Base-by-base conservation (phyloP, 2,329 filamentous ascomycete species). In the Bipolaris bicolor region DNA sequence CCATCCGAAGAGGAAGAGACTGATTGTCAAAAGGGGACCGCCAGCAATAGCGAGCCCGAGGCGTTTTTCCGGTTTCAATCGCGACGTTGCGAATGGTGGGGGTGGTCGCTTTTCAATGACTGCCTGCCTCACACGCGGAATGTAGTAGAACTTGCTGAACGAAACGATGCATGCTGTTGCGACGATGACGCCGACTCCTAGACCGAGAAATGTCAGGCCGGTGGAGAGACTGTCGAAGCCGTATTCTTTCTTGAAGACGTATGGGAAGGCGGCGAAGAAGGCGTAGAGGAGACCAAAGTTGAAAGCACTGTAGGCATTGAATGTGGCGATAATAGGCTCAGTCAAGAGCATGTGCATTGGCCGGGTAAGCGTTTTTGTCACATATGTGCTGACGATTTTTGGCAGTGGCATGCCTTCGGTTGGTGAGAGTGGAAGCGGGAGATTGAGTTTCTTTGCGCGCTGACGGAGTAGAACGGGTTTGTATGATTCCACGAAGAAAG, bases 401-500 rank as follows among this genome's bases (percentile, higher is more conserved):
- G 47, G 46, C 43, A 45, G 24, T 1, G 55, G 50, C 39, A 56
- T 49, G 47, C 51, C 58, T 29, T 61, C 58, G 9, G 52, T 41
- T 11, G 58, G 55, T n/a, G 37, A 41, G 5, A 22, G 54, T n/a
- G 54, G 60, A 2, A 62, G 22, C 3, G 54, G 48, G 6, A 46
- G 26, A 18, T 36, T 33, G 1, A 34, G 43, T 39, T 58, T 24
- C 52, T 75, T 74, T 11, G 72, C 73, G 15, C 74, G 68, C 36
- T 65, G 67, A 39, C 70, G 61, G 1, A 83, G 71, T 0, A 84
- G 79, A 50, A 74, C 70, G 49, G 77, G 77, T 16, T 84, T 81
- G 62, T 83, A 86, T 0, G 85, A 85, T 64, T 88, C 85, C 29
- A 74, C 64, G 52, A 79, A 79, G 10, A 80, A 76, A 2, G 81